phyloP scores from a whole-genome alignment of 2,329 filamentous ascomycete genomes.

The Alternaria brassicicola region DNA sequence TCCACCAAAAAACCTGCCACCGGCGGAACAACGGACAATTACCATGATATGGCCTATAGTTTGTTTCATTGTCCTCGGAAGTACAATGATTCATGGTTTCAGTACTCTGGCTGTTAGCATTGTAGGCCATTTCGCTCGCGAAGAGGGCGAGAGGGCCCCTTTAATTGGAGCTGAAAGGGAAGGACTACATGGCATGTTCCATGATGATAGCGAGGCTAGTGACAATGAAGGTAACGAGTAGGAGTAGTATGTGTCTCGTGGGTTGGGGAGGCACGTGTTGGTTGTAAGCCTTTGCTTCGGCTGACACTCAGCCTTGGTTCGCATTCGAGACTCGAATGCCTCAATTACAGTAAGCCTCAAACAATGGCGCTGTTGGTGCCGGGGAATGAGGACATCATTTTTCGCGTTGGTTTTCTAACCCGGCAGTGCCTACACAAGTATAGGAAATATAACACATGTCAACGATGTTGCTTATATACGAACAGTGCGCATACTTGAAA shows the following conservation, averaged over 20 bases:
- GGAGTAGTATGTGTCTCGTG: not conserved
- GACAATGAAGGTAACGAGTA: slow-evolving; percentile 2
- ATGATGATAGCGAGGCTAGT: slow-evolving; percentile 45
- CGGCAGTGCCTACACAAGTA: no score
- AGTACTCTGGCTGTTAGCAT: slow-evolving; percentile 60
- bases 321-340: not conserved
- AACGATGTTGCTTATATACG: no score
- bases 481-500: no score
- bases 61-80: slow-evolving; percentile 61
- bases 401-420: no score
- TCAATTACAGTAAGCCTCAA: not conserved
- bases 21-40: slow-evolving; percentile 48
- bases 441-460: no score
- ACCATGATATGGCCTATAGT: slow-evolving; percentile 61
- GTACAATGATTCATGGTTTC: slow-evolving; percentile 61
- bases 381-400: no score
- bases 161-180: slow-evolving; percentile 59
- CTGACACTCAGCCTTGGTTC: not conserved
- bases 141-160: slow-evolving; percentile 57
- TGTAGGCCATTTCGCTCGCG: slow-evolving; percentile 54
- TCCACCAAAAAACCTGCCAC: slow-evolving; percentile 48
- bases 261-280: no score
- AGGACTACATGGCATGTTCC: slow-evolving; percentile 57
- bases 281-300: not conserved
- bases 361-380: not conserved